Conservation (phyloP, 805 yeast species). For the Spathaspora boniae region DNA sequence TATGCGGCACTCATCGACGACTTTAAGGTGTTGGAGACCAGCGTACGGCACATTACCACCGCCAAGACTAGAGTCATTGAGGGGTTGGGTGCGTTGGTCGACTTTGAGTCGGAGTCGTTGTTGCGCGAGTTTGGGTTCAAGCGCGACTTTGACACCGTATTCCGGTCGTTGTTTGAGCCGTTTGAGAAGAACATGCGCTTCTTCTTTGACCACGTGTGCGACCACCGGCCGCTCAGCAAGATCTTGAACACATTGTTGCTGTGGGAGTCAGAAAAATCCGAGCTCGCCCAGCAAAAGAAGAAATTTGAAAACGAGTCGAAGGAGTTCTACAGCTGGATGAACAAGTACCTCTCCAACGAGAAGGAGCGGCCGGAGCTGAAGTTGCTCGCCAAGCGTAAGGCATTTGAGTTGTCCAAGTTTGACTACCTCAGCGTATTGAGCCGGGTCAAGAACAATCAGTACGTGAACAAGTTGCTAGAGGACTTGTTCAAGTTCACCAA, state of each 20-base stretch:
- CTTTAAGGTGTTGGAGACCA: constrained; percentile 25
- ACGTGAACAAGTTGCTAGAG: constrained; percentile 35
- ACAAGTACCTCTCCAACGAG: constrained; percentile 41
- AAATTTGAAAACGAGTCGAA: constrained; percentile 38
- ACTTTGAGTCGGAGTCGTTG: constrained; percentile 23
- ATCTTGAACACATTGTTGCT: constrained; percentile 14
- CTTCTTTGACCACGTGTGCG: constrained; percentile 27
- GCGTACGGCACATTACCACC: constrained; percentile 16
- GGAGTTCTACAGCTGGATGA: constrained; percentile 42
- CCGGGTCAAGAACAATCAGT: constrained; percentile 35
- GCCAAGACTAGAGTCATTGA: constrained; percentile 23
- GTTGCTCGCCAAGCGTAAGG: constrained; percentile 30
- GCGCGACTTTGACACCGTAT: constrained; percentile 20
- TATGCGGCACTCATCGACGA: constrained; percentile 28
- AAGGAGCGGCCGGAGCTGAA: constrained; percentile 42
- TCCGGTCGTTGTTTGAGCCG: constrained; percentile 28
- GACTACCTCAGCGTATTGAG: constrained; percentile 44
- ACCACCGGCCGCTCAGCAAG: constrained; percentile 23
- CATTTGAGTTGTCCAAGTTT: constrained; percentile 42
- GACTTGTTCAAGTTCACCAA: constrained; percentile 32
- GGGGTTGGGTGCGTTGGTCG: constrained; percentile 16
- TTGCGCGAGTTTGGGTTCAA: constrained; percentile 21
- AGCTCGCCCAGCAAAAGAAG: constrained; percentile 21
- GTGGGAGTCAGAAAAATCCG: neutral
- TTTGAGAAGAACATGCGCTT: constrained; percentile 28